Percentiles rank a stretch among this genome's conserved stretches.
Evolutionary conservation across 2,329 filamentous ascomycete genomes (phyloP).

Genomic region (Aspergillus eucalypticola): DNA sequence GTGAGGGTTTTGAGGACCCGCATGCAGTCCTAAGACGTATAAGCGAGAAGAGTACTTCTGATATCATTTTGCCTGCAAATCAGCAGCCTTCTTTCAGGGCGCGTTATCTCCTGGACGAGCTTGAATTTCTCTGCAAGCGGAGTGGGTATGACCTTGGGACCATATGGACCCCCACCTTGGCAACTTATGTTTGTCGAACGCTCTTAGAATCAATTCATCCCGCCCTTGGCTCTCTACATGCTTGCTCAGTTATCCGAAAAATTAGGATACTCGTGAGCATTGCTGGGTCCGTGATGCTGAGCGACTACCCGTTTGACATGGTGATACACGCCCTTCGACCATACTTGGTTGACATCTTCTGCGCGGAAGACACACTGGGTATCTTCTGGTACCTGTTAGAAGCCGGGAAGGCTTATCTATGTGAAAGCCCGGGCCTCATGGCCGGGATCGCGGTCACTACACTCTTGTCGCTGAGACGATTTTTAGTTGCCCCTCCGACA

Average conservation of each 20-base stretch:
- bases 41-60: conserved; percentile 66
- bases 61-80: conserved; percentile 66
- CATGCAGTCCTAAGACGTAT: conserved; percentile 69
- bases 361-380: conserved; percentile 85
- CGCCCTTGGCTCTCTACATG: conserved; percentile 81
- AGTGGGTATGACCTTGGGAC: conserved; percentile 64
- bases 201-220: conserved; percentile 79
- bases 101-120: conserved; percentile 71
- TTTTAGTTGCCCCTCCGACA: conserved; percentile 72
- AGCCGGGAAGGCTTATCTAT: conserved; percentile 66
- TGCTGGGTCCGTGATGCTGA: conserved; percentile 69
- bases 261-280: conserved; percentile 78
- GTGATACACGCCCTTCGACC: conserved; percentile 75
- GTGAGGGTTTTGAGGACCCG: conserved; percentile 61
- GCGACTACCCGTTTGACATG: conserved; percentile 87
- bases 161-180: conserved; percentile 75
- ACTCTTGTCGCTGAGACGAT: conserved; percentile 73
- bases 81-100: conserved; percentile 86
- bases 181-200: conserved; percentile 72
- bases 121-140: conserved; percentile 74
- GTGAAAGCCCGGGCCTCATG: conserved; percentile 69
- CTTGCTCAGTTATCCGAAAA: conserved; percentile 82
- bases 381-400: conserved; percentile 81
- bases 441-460: conserved; percentile 78
- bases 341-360: conserved; percentile 80